A percentile compares a stretch with the other conserved stretches of the same genome.
Conservation (phyloP, 805 yeast species). For the Starmerella tilneyi region DNA sequence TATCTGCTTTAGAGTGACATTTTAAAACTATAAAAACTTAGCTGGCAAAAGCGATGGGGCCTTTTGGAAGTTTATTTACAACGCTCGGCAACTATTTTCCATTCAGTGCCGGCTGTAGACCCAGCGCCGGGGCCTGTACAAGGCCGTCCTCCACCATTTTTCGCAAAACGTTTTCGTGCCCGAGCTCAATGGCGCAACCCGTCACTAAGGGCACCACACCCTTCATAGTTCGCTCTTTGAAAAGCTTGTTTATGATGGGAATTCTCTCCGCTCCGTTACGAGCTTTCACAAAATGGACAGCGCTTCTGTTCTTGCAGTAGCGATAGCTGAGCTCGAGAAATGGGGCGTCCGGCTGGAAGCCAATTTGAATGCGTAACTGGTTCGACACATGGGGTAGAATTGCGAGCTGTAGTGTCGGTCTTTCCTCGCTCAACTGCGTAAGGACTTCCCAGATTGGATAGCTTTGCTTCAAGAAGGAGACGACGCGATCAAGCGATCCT, state of each 20-base stretch:
- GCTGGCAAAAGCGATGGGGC: too few species aligned
- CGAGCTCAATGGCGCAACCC: slow-evolving; percentile 19
- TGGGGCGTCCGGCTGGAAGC: slow-evolving; percentile 13
- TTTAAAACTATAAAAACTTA: too few species aligned
- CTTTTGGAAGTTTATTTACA: too few species aligned
- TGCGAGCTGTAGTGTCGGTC: slow-evolving; percentile 9
- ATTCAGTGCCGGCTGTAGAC: neutral
- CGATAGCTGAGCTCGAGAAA: slow-evolving; percentile 22
- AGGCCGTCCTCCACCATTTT: slow-evolving; percentile 6
- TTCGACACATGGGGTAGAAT: slow-evolving; percentile 27
- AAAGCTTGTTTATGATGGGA: slow-evolving; percentile 13
- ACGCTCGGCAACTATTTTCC: too few species aligned
- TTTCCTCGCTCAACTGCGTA: neutral
- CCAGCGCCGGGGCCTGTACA: neutral
- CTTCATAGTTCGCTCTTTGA: slow-evolving; percentile 12
- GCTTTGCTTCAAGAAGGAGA: slow-evolving; percentile 18
- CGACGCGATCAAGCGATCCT: slow-evolving; percentile 17
- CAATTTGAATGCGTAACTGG: slow-evolving; percentile 13
- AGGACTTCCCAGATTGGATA: slow-evolving; percentile 22
- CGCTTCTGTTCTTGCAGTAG: slow-evolving; percentile 13
- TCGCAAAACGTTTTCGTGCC: slow-evolving; percentile 2
- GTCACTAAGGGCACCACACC: slow-evolving; percentile 18
- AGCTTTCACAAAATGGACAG: slow-evolving; percentile 20
- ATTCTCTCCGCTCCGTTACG: slow-evolving; percentile 16
- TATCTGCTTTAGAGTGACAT: neutral